These are phyloP conservation scores for Pleurotus eryngii DNA, from an alignment of 768 basidiomycete species.

Conservation along the genomic window DNA sequence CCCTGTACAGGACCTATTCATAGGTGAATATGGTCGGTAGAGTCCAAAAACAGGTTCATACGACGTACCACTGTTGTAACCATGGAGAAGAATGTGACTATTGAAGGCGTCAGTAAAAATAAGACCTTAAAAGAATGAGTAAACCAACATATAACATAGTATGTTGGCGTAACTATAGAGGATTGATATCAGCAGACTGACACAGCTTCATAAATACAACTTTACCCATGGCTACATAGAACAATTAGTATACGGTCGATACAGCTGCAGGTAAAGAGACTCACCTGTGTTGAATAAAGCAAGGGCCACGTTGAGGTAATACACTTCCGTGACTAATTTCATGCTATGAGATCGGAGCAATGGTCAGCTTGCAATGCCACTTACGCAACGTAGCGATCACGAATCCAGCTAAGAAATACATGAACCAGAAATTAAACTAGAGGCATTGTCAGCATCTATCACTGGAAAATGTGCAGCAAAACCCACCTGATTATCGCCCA, in stretches of 20 bases:
- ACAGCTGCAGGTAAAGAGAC: constrained; percentile 17
- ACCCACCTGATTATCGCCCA: constrained; percentile 75
- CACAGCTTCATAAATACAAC: neutral
- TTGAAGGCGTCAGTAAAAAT: neutral
- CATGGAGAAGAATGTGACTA: constrained; percentile 84
- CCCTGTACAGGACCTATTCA: constrained; percentile 79
- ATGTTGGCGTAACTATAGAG: constrained; percentile 75
- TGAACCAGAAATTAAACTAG: constrained; percentile 91
- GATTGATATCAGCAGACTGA: neutral
- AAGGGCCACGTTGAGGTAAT: constrained; percentile 93
- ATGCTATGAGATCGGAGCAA: constrained; percentile 11
- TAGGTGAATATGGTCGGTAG: neutral
- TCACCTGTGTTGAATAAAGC: constrained; percentile 90
- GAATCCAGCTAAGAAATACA: constrained; percentile 83
- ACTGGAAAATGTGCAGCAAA: neutral
- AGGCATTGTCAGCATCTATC: neutral
- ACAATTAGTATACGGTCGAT: constrained; percentile 11
- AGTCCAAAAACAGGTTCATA: neutral
- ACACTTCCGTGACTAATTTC: constrained; percentile 77
- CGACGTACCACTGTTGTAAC: constrained; percentile 71
- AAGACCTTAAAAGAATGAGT: neutral
- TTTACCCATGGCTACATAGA: constrained; percentile 61
- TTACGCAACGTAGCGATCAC: constrained; percentile 76
- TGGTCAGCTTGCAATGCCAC: constrained; percentile 23
- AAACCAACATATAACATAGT: constrained; percentile 72